These are phyloP conservation scores for Cystobasidium pallidum DNA, from an alignment of 1,284 basidiomycete genomes.

Conservation along the genomic window DNA sequence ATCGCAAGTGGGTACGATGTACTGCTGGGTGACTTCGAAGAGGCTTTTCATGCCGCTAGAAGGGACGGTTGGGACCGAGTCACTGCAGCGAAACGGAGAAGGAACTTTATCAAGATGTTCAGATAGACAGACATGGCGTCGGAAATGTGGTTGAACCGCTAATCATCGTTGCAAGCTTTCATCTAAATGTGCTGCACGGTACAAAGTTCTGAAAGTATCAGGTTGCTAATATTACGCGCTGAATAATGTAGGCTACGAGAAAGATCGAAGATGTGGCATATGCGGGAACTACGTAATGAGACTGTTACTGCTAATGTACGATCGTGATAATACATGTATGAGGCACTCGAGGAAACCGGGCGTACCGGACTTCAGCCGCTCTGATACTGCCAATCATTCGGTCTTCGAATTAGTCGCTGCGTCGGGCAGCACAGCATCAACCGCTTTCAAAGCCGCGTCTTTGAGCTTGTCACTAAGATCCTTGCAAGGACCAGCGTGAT, in stretches of 20 bases:
- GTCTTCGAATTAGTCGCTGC: background rate
- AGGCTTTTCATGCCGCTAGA: conserved; percentile 12
- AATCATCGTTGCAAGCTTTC: no score
- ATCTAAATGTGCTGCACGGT: no score
- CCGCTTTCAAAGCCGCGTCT: background rate
- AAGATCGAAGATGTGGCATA: background rate
- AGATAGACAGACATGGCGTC: background rate
- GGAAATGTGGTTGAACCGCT: no score
- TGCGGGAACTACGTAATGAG: background rate
- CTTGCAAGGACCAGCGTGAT: conserved; percentile 36
- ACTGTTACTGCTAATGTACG: background rate
- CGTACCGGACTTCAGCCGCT: background rate
- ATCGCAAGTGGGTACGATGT: conserved; percentile 35
- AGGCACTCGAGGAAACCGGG: no score
- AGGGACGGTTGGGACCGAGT: conserved; percentile 8
- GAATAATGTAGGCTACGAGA: background rate
- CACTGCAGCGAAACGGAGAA: conserved; percentile 5
- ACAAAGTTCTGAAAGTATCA: no score
- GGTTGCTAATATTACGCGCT: background rate
- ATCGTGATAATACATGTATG: background rate
- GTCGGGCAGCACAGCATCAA: background rate
- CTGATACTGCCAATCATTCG: background rate
- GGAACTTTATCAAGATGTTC: conserved; percentile 24
- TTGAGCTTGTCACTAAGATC: conserved; percentile 28
- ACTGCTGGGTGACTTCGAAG: conserved; percentile 32